Evolutionary conservation across 352 stramenopile genomes (phyloP).

Genomic region (Heterotrichella gracilis): DNA sequence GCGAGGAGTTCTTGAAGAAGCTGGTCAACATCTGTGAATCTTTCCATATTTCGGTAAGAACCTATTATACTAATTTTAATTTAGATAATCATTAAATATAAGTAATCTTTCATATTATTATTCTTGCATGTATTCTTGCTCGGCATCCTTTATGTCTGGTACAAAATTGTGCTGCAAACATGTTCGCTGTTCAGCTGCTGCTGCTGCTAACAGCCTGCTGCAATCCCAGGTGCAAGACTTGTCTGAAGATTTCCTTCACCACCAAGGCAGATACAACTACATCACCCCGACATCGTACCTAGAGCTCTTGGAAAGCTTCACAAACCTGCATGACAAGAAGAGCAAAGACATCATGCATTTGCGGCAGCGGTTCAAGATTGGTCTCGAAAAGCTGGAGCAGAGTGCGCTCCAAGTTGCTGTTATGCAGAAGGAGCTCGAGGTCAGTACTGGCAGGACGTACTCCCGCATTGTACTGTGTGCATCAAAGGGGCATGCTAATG

Average conservation of each 20-base stretch:
- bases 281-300: constrained; percentile 70
- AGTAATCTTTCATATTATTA: too few relatives aligned
- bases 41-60: constrained; percentile 53
- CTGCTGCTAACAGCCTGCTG: too few relatives aligned
- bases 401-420: constrained; percentile 53
- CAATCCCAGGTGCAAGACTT: too few relatives aligned
- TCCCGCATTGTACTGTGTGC: too few relatives aligned
- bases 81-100: too few relatives aligned
- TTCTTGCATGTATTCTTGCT: too few relatives aligned
- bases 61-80: too few relatives aligned
- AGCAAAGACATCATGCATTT: constrained; percentile 35
- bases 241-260: constrained; percentile 38
- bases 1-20: constrained; percentile 27
- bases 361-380: constrained; percentile 44
- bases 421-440: constrained; percentile 55
- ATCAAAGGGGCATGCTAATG: too few relatives aligned
- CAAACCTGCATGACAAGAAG: constrained; percentile 39
- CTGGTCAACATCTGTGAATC: constrained; percentile 57
- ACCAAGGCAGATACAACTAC: constrained; percentile 53
- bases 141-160: too few relatives aligned
- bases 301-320: constrained; percentile 64
- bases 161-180: too few relatives aligned
- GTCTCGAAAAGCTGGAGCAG: constrained; percentile 61
- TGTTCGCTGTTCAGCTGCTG: too few relatives aligned
- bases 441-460: too few relatives aligned